Percentiles rank a stretch among this genome's conserved stretches.
Evolutionary conservation across 148 eudicot genomes (phyloP).

Genomic region (Fallopia convolvulus): DNA sequence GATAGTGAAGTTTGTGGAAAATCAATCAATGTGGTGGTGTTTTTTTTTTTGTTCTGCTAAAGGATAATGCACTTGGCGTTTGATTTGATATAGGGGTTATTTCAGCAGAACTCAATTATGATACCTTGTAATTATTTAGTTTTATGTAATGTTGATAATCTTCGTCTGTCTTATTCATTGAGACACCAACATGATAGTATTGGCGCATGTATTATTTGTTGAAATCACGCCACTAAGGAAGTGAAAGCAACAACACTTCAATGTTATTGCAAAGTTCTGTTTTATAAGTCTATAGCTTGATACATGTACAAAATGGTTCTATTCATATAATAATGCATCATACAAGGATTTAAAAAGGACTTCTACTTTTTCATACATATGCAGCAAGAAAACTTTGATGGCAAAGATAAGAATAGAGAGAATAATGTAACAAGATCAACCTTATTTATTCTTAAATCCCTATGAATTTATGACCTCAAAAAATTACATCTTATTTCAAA

Average conservation of each 20-base stretch:
- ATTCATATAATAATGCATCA: conserved; percentile 1
- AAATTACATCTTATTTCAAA: background rate
- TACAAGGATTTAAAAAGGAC: background rate
- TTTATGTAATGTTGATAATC: background rate
- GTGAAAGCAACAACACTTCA: background rate
- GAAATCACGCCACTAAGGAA: background rate
- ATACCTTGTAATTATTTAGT: background rate
- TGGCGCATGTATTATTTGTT: background rate
- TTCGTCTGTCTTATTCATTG: background rate
- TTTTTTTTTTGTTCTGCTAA: too few species aligned
- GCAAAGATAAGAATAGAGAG: background rate
- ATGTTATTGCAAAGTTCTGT: background rate
- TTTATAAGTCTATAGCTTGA: background rate
- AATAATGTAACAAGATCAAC: background rate
- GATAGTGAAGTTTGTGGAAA: too few species aligned
- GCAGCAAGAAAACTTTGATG: background rate
- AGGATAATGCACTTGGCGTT: background rate
- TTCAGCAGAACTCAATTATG: background rate
- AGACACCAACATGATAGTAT: background rate
- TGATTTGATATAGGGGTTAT: background rate
- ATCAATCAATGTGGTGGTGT: too few species aligned
- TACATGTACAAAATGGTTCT: background rate
- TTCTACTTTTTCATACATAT: background rate
- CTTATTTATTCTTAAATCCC: background rate
- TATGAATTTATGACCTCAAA: background rate